Evolutionary conservation across 176 grass and related monocot genomes (phyloP), one percentile per base, ranked within the genome.

Genomic region (Musa acuminata): DNA sequence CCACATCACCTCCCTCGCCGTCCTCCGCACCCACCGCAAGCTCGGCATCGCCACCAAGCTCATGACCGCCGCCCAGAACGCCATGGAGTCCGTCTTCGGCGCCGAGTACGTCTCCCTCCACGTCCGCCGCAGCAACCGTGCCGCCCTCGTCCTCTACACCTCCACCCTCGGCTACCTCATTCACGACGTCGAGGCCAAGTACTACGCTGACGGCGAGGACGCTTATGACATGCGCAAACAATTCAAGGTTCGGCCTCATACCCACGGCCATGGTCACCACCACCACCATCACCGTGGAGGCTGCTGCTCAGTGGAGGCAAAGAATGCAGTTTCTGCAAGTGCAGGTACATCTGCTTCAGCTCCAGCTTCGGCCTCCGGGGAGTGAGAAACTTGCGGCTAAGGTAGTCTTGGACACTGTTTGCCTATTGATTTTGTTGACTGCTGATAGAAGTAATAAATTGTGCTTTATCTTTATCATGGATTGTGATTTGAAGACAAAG

Each of bases 1-100:
- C 63, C 94, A 98, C 82, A 98, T 98, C 85, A 98, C 94, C 78
- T 98, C 94, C 68, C 94, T 98, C 58, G 93, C 94, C 50, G 94
- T 98, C n/a, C 90, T 98, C 84, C 90, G 94, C 53, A 87, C 90
- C 68, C 90, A 98, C 78, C 94, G 94, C 78, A 98, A 98, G 84
- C 88, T 98, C 9, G 94, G 94, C 5, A 82, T 98, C 21, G 94
- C 94, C 69, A 98, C 94, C 72, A 98, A 98, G 82, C 90, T 98
- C 78, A 98, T 98, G 94, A 89, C 94, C 43, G 84, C 94, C 1
- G 90, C 94, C 1, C 94, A 98, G 86, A 87, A 89, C 13, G 86
- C 94, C 79, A 98, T 98, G 94, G 94, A 90, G 67, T 87, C 89
- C 84, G 94, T 98, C 19, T 98, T 98, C 51, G 88, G 84, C 26